Evolutionary conservation across 768 basidiomycete genomes (phyloP).

Genomic region (Harrya chromipes): DNA sequence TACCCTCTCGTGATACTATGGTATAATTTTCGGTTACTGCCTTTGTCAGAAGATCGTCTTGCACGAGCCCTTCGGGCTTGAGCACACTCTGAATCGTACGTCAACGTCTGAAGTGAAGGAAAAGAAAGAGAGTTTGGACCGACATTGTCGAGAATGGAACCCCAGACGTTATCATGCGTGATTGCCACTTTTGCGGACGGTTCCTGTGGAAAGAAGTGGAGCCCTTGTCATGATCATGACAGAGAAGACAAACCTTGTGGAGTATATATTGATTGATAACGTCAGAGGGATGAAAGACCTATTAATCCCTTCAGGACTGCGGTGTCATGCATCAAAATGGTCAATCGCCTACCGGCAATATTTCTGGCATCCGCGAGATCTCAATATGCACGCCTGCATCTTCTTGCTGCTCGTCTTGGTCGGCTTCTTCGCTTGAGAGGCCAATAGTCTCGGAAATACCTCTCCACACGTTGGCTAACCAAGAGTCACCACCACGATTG

Average conservation of each 20-base stretch:
- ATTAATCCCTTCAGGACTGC: neutral
- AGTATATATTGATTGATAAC: conserved; percentile 25
- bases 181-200: conserved; percentile 24
- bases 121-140: neutral
- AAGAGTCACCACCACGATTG: conserved; percentile 8
- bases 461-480: conserved; percentile 16
- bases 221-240: neutral
- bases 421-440: conserved; percentile 1
- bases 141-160: conserved; percentile 15
- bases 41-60: conserved; percentile 7
- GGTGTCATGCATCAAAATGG: neutral
- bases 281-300: conserved; percentile 26
- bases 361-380: conserved; percentile 15
- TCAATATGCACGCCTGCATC: conserved; percentile 7
- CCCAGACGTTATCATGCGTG: conserved; percentile 25
- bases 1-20: conserved; percentile 8
- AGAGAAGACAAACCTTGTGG: conserved; percentile 9
- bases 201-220: conserved; percentile 6
- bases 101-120: neutral
- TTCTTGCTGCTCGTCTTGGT: neutral
- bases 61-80: conserved; percentile 8
- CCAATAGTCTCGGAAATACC: conserved; percentile 16
- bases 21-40: conserved; percentile 13
- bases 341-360: conserved; percentile 12
- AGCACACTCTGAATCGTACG: conserved; percentile 7